These are phyloP conservation scores for Tricholoma matsutake DNA, from an alignment of 768 basidiomycete genomes.

Conservation along the genomic window DNA sequence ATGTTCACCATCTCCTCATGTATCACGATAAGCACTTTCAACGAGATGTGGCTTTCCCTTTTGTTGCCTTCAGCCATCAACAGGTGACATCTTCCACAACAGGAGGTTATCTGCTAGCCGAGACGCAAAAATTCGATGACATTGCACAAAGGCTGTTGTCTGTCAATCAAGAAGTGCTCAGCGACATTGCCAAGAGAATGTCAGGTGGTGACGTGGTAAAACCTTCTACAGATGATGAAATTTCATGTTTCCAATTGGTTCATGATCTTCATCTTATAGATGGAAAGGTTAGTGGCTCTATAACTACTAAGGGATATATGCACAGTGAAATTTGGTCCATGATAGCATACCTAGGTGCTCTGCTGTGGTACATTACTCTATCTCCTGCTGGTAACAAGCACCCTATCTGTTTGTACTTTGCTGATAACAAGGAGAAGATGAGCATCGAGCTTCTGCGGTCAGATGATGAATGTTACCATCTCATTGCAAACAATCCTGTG, in stretches of 20 bases:
- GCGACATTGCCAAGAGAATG: constrained; percentile 17
- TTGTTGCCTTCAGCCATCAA: constrained; percentile 31
- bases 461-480: no score
- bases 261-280: no score
- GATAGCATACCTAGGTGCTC: constrained; percentile 19
- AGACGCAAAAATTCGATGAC: constrained; percentile 21
- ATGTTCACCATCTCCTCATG: constrained; percentile 19
- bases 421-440: no score
- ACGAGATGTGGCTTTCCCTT: constrained; percentile 26
- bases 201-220: constrained; percentile 1
- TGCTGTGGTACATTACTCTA: constrained; percentile 35
- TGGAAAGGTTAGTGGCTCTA: constrained; percentile 19
- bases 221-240: no score
- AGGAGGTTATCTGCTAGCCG: constrained; percentile 25
- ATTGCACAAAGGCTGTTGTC: constrained; percentile 20
- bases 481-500: background rate
- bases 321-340: constrained; percentile 27
- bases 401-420: constrained; percentile 23
- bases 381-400: constrained; percentile 24
- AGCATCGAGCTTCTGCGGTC: no score
- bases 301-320: constrained; percentile 24
- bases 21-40: constrained; percentile 38
- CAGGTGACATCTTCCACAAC: constrained; percentile 29
- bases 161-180: constrained; percentile 20
- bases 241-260: no score